Evolutionary conservation across 1,284 basidiomycete species (phyloP).

Genomic region (Cryptococcus sp.): DNA sequence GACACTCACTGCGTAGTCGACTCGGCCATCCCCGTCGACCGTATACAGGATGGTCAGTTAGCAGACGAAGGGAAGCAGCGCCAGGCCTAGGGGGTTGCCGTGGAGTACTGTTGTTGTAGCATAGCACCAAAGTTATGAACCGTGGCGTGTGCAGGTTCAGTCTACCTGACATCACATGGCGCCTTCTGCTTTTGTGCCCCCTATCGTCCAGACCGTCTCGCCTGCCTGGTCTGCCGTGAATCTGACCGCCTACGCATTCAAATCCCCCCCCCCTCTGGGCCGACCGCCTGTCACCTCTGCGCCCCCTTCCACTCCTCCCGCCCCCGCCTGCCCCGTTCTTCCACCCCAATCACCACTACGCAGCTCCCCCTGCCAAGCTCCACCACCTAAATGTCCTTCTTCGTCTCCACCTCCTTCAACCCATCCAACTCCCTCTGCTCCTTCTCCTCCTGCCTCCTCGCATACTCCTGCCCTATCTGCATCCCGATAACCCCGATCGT

Average conservation of each 20-base stretch:
- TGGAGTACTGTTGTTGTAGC: not conserved
- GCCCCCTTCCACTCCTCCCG: not conserved
- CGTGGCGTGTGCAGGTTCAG: not conserved
- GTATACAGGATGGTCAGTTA: too few relatives aligned
- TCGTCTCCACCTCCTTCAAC: conserved; percentile 23
- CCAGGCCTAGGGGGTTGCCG: too few relatives aligned
- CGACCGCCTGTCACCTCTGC: not conserved
- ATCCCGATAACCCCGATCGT: conserved; percentile 47
- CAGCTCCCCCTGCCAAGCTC: too few relatives aligned
- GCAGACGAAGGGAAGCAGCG: too few relatives aligned
- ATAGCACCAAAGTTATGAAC: too few relatives aligned
- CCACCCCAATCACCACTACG: not conserved
- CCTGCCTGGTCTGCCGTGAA: too few relatives aligned
- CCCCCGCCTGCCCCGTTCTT: not conserved
- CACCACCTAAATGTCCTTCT: conserved; percentile 37
- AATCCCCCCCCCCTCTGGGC: not conserved
- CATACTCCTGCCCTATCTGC: conserved; percentile 83
- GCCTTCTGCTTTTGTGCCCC: not conserved
- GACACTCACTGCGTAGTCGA: too few relatives aligned
- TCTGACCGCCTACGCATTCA: too few relatives aligned
- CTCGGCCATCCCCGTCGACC: too few relatives aligned
- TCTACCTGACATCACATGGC: not conserved
- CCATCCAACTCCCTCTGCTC: conserved; percentile 56
- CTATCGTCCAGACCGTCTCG: not conserved
- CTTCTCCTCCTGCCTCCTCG: conserved; percentile 62